Conservation (phyloP, 768 basidiomycete genomes). For the Lentinula detonsa region DNA sequence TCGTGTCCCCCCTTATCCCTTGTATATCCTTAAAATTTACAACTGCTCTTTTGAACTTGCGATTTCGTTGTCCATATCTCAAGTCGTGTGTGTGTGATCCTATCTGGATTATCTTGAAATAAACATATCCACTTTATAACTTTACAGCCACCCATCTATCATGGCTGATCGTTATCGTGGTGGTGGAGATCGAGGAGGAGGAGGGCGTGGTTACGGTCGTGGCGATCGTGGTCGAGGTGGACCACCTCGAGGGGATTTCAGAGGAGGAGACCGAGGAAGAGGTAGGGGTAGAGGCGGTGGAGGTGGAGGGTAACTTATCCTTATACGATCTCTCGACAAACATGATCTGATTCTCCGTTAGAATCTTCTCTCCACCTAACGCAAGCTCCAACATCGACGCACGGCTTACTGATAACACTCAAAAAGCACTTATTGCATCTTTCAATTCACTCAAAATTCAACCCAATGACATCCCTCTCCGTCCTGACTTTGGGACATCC, state of each 20-base stretch:
- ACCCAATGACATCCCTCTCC: constrained; percentile 41
- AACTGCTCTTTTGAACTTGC: neutral
- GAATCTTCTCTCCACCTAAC: constrained; percentile 33
- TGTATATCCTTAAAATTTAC: neutral
- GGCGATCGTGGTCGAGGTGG: constrained; percentile 23
- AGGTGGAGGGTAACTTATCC: constrained; percentile 27
- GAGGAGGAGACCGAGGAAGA: constrained; percentile 16
- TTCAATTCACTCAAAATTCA: constrained; percentile 26
- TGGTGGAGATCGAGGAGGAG: constrained; percentile 13
- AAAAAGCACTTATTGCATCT: constrained; percentile 33
- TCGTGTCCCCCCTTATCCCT: neutral
- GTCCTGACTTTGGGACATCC: constrained; percentile 50
- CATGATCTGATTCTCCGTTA: constrained; percentile 15
- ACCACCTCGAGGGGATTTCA: constrained; percentile 13
- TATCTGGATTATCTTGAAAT: neutral
- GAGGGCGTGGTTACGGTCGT: constrained; percentile 18
- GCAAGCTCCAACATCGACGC: constrained; percentile 33
- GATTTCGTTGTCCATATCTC: neutral
- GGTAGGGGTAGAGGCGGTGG: constrained; percentile 15
- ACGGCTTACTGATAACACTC: constrained; percentile 34
- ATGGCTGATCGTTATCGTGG: neutral
- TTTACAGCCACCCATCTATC: neutral
- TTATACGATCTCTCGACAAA: no score
- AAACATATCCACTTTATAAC: no score
- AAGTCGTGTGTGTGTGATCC: neutral